Conservation (phyloP, 1,139 yeast species). For the Candida buenavistaensis region DNA sequence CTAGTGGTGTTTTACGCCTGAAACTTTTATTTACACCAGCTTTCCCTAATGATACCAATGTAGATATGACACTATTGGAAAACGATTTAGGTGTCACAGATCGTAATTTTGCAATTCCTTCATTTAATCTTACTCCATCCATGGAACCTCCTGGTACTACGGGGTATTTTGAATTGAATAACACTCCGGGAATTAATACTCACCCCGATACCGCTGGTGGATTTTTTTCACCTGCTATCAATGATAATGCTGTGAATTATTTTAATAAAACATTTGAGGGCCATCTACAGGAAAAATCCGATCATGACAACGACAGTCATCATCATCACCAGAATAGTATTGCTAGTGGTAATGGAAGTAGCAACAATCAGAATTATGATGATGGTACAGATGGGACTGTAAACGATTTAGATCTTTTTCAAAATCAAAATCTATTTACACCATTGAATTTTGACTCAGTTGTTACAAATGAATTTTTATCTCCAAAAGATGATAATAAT, state of each 20-base stretch:
- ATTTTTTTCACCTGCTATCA: constrained; percentile 16
- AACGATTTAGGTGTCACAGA: constrained; percentile 10
- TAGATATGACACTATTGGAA: constrained; percentile 10
- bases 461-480: constrained; percentile 6
- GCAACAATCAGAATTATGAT: not conserved
- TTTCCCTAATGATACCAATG: constrained; percentile 3
- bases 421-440: constrained; percentile 2
- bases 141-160: constrained; percentile 42
- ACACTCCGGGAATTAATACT: constrained; percentile 3
- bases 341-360: not conserved
- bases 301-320: not conserved
- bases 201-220: constrained; percentile 9
- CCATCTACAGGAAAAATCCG: constrained; percentile 10
- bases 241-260: constrained; percentile 10
- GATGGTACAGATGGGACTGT: constrained; percentile 1
- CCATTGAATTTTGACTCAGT: constrained; percentile 9
- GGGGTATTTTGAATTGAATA: constrained; percentile 34
- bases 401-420: constrained; percentile 5
- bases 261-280: constrained; percentile 17
- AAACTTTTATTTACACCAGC: constrained; percentile 10
- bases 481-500: constrained; percentile 6
- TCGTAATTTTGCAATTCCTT: constrained; percentile 10
- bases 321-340: not conserved
- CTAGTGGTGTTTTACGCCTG: constrained; percentile 7
- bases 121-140: constrained; percentile 33